Evolutionary conservation across 1,139 yeast species (phyloP), one percentile per base, ranked within the genome.

Genomic region (Diutina neorugosa): DNA sequence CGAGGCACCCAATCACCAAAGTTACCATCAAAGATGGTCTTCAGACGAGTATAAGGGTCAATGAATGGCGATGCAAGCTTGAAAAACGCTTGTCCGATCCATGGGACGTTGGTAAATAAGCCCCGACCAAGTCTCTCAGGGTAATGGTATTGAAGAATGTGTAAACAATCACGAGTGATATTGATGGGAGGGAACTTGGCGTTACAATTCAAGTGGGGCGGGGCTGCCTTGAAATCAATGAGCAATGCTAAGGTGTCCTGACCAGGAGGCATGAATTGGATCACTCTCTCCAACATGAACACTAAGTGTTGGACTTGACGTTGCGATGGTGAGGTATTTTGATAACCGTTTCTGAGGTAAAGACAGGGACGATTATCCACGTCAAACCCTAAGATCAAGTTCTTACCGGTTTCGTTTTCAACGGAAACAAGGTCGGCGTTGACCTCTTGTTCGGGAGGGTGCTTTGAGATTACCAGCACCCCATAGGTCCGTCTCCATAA

Each of bases 251-350:
- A 73, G 40, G 93, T 86, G 63, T 90, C 98, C 67, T 91, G 98
- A 8, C 98, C 98, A 0, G 90, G 80, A 2, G 97, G 97, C 97
- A 91, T 91, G 66, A 81, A 84, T 64, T 89, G 94, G 54, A 91
- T 90, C 40, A 86, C 93, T 55, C 91, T 76, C 65, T 93, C 98
- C 58, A 93, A 75, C 89, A 86, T 86, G 70, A 77, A 93, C 8
- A 93, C 98, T 62, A 93, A 73, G 65, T 89, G 96, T 66, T 93
- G 95, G 9, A 93, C 96, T 64, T 93, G 98, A 60, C 86, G 79
- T 54, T 85, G 83, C 1, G 94, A 81, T 4, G 93, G 80, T 60
- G 87, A 81, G 14, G 98, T 93, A 68, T 93, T 93, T 65, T 93
- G 98, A 64, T 94, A 81, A 16, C 97, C 98, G 5, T 95, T 94